Conservation (phyloP, 2,329 filamentous ascomycete species). For the Didymella pinodella region DNA sequence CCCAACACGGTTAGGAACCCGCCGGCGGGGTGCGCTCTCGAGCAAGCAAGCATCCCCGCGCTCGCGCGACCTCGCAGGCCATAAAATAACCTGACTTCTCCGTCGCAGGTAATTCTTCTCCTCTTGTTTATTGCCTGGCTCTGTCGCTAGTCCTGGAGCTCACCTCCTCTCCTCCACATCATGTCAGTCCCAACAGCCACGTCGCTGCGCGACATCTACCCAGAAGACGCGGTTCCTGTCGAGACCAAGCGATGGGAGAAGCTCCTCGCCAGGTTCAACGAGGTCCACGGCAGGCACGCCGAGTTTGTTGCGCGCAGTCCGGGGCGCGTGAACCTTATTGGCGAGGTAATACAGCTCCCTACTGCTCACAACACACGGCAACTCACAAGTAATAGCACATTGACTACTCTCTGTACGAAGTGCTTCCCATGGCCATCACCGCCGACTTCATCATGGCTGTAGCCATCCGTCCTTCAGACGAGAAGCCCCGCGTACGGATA, state of each 20-base stretch:
- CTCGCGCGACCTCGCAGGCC: conserved; percentile 30
- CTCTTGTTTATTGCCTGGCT: conserved; percentile 3
- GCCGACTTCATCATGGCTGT: conserved; percentile 91
- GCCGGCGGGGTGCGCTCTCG: background rate
- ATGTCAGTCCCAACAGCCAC: conserved; percentile 74
- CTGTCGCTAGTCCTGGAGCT: background rate
- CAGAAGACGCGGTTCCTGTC: conserved; percentile 70
- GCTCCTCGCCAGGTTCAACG: conserved; percentile 74
- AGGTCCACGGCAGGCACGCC: conserved; percentile 72
- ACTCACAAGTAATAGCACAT: conserved; percentile 70
- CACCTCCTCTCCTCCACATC: conserved; percentile 9
- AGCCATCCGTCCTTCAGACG: conserved; percentile 61
- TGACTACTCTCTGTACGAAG: conserved; percentile 96
- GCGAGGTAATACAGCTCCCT: conserved; percentile 63
- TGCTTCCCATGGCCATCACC: conserved; percentile 93
- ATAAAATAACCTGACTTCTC: conserved; percentile 14
- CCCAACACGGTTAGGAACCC: background rate
- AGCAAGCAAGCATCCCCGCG: conserved; percentile 12
- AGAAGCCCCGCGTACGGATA: conserved; percentile 72
- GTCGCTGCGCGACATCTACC: conserved; percentile 84
- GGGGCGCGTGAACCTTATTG: conserved; percentile 96
- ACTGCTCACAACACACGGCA: background rate
- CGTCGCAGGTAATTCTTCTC: background rate
- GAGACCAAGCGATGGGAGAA: conserved; percentile 79
- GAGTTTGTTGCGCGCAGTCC: conserved; percentile 89